Evolutionary conservation across 495 filamentous ascomycete species (phyloP).

Genomic region (Corynascus novoguineensis): DNA sequence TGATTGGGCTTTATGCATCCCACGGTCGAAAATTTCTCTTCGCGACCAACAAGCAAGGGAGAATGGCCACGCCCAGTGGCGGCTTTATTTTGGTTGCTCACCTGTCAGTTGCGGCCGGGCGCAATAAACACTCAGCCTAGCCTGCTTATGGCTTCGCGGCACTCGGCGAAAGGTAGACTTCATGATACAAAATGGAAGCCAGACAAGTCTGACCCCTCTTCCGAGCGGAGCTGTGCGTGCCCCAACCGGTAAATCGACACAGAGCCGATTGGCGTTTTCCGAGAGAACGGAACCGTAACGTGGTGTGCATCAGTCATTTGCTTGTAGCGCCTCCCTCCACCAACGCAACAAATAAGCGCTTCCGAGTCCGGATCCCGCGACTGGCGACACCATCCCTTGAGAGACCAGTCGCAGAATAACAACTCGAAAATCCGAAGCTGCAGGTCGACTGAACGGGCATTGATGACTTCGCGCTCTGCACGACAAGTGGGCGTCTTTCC

Average conservation of each 20-base stretch:
- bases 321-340: neutral
- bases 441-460: constrained; percentile 19
- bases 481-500: constrained; percentile 1
- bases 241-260: neutral
- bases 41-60: too few species aligned
- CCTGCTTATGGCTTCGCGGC: neutral
- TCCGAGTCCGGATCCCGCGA: neutral
- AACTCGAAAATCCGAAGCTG: constrained; percentile 10
- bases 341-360: neutral
- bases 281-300: neutral
- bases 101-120: too few species aligned
- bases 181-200: neutral
- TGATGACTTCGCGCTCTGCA: constrained; percentile 1
- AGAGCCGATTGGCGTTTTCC: neutral
- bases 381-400: neutral
- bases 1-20: too few species aligned
- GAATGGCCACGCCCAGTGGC: too few species aligned
- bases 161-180: neutral
- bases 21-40: too few species aligned
- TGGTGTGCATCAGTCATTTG: neutral
- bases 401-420: neutral
- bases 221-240: neutral
- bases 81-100: too few species aligned
- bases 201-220: neutral
- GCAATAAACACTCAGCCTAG: too few species aligned